phyloP scores from a whole-genome alignment of 208 protist genomes.

The Trypanosomatidae sp. region DNA sequence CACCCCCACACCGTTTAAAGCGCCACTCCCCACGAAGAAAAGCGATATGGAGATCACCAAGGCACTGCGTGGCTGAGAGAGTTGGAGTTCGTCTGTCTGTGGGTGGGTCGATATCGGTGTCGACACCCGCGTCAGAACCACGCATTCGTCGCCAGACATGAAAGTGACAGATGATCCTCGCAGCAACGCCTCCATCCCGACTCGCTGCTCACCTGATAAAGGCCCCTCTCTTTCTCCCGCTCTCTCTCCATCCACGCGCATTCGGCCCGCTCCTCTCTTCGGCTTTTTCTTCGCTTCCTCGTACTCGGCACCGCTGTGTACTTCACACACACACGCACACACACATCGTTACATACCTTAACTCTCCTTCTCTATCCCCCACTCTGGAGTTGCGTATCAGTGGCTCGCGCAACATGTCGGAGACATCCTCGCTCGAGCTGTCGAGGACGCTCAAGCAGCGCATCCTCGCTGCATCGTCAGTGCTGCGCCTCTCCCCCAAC shows the following conservation, averaged over 20 bases:
- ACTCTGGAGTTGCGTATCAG: background rate
- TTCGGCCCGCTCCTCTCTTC: background rate
- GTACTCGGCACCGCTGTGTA: background rate
- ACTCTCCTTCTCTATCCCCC: background rate
- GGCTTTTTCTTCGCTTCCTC: background rate
- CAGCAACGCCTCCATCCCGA: background rate
- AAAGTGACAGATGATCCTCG: background rate
- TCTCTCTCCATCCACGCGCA: background rate
- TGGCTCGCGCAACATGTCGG: constrained; percentile 6
- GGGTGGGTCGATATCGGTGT: background rate
- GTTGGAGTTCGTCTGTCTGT: background rate
- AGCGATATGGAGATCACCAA: too few relatives aligned
- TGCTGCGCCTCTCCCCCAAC: constrained; percentile 33
- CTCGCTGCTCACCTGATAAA: background rate
- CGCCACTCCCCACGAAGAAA: too few relatives aligned
- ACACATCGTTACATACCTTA: background rate
- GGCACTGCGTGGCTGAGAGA: too few relatives aligned
- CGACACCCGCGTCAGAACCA: background rate
- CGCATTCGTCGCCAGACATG: background rate
- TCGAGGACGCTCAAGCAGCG: constrained; percentile 24
- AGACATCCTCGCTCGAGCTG: constrained; percentile 19
- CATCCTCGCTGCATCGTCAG: constrained; percentile 26
- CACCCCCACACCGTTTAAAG: too few relatives aligned
- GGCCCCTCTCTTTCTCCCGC: background rate
- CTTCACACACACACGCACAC: background rate